A percentile compares a stretch with the other conserved stretches of the same genome.
Evolutionary conservation across 2,329 filamentous ascomycete species (phyloP).

Genomic region (Phaeosphaeria sp.): DNA sequence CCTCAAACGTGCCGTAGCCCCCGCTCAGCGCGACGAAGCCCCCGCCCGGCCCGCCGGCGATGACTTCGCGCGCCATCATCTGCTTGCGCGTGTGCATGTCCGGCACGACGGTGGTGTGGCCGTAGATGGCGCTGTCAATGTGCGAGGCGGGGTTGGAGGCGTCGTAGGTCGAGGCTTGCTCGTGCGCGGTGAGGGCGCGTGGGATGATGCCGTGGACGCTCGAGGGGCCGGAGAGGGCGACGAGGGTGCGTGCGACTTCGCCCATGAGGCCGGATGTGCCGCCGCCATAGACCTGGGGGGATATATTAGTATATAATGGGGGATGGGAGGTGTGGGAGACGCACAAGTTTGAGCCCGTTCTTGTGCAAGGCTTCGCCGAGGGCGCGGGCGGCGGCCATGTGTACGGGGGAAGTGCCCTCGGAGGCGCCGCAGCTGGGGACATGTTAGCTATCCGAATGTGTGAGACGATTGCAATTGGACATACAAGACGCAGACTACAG

Average conservation of each 20-base stretch:
- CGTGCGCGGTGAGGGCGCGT: constrained; percentile 78
- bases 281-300: constrained; percentile 77
- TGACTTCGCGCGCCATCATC: constrained; percentile 88
- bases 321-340: background rate
- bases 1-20: constrained; percentile 94
- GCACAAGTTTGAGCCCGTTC: constrained; percentile 74
- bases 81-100: constrained; percentile 98
- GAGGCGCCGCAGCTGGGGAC: constrained; percentile 76
- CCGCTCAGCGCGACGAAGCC: constrained; percentile 90
- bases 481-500: constrained; percentile 88
- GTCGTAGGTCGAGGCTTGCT: constrained; percentile 68
- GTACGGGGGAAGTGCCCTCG: constrained; percentile 72
- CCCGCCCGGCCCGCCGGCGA: constrained; percentile 78
- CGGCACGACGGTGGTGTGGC: constrained; percentile 83
- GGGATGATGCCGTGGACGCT: constrained; percentile 95
- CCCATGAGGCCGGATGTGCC: constrained; percentile 97
- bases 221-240: constrained; percentile 78
- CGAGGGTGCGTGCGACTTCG: constrained; percentile 85
- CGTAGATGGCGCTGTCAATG: constrained; percentile 72
- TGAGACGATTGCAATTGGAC: constrained; percentile 25
- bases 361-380: constrained; percentile 77
- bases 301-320: no score
- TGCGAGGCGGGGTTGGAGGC: constrained; percentile 50
- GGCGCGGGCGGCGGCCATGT: constrained; percentile 78
- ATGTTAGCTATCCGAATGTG: constrained; percentile 13